Base-by-base conservation (phyloP, 73 alveolate genomes). In the Blepharisma japonicum region DNA sequence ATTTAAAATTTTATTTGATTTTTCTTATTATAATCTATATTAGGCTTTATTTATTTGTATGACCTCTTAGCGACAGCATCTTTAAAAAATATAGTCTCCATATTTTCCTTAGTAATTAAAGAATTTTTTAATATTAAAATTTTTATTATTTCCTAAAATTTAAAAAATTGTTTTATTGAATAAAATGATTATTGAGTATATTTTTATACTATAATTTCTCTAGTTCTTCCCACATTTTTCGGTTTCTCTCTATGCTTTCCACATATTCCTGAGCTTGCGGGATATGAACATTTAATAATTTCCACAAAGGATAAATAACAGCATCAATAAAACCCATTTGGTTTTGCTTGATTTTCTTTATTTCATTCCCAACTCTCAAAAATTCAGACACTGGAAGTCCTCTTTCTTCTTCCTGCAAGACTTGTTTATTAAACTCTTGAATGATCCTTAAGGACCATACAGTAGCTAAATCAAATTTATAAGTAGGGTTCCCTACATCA, bases 401-500 rank as follows among this genome's bases (percentile, higher is more conserved):
- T 56, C 6, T 14, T 61, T 77, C 25, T 61, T 55, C 66, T 66
- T 77, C 84, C 2, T 66, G 6, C 79, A 20, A 46, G n/a, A 67
- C 88, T 70, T 89, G 85, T 25, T 56, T 56, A 77, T 81, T 85
- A 79, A 89, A 89, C 74, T 89, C 95, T 48, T 25, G 77, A 21
- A 86, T 48, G 14, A 89, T 79, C 46, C 79, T 71, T 70, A 81
- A 39, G 9, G 93, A 74, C 95, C 95, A 89, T n/a, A n/a, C 68
- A 23, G 81, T 74, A 61, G 89, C 68, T 18, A 86, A 11, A 6
- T 89, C 88, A 50, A 68, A 83, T 32, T 90, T 89, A 56, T 85
- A 76, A 7, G 87, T 84, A 9, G 92, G 92, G 71, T 89, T 89
- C 0, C 89, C 83, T 9, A 89, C 78, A 68, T 89, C 95, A 6